phyloP scores from a whole-genome alignment of 1,284 basidiomycete species.

The Melampsora larici-populina region DNA sequence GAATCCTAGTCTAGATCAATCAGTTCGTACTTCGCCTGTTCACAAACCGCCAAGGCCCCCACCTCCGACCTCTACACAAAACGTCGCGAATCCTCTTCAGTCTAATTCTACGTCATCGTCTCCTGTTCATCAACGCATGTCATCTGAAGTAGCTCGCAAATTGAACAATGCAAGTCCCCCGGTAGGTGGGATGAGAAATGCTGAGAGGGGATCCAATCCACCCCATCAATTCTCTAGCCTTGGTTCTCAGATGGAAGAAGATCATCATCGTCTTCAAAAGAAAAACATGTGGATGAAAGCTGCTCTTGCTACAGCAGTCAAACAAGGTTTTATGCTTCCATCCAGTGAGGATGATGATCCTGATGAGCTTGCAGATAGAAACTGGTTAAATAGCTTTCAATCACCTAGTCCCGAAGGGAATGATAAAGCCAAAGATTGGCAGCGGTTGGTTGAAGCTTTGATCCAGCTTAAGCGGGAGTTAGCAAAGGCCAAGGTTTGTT shows the following conservation, averaged over 20 bases:
- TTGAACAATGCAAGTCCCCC: neutral
- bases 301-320: constrained; percentile 71
- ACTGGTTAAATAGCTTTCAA: constrained; percentile 42
- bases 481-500: constrained; percentile 55
- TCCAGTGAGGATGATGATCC: constrained; percentile 53
- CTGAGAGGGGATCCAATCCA: neutral
- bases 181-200: neutral
- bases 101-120: neutral
- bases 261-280: constrained; percentile 74
- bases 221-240: neutral
- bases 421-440: constrained; percentile 47
- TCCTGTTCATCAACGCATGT: neutral
- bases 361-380: constrained; percentile 46
- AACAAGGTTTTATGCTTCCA: constrained; percentile 74
- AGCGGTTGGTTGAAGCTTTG: constrained; percentile 55
- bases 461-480: constrained; percentile 48
- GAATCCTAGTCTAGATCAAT: neutral
- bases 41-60: neutral
- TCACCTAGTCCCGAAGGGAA: constrained; percentile 5
- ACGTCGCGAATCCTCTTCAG: neutral
- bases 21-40: neutral
- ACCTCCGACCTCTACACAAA: neutral
- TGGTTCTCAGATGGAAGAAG: constrained; percentile 46
- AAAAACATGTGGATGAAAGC: constrained; percentile 83
- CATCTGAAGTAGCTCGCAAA: neutral